Evolutionary conservation across 257 asterid species (phyloP).

Genomic region (Solanum rostratum): DNA sequence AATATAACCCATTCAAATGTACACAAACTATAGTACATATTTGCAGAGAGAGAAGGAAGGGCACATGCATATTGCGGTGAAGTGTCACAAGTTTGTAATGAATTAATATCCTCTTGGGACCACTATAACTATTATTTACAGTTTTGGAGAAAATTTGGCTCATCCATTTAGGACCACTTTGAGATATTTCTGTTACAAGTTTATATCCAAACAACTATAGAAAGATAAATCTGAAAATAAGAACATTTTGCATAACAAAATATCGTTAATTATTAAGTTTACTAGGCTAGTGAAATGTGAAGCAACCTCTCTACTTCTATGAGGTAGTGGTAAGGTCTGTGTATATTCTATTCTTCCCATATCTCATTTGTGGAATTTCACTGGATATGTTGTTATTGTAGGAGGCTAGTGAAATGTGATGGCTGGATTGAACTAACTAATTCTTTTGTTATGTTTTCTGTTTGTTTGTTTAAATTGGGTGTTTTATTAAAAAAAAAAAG

Average conservation of each 20-base stretch:
- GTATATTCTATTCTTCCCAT: too few relatives aligned
- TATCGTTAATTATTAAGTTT: not conserved
- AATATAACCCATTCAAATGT: too few relatives aligned
- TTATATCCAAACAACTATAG: not conserved
- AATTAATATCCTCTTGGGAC: not conserved
- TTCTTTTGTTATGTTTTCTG: not conserved
- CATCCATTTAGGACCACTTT: not conserved
- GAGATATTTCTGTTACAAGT: not conserved
- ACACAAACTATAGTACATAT: too few relatives aligned
- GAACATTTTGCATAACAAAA: not conserved
- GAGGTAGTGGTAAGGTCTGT: too few relatives aligned
- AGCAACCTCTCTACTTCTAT: too few relatives aligned
- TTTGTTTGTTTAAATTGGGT: not conserved
- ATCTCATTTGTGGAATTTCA: too few relatives aligned
- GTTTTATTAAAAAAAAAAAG: not conserved
- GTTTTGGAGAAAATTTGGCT: not conserved
- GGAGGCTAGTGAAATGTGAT: too few relatives aligned
- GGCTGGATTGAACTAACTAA: not conserved
- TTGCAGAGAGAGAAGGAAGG: not conserved
- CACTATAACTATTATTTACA: not conserved
- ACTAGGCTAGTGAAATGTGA: not conserved
- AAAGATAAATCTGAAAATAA: not conserved
- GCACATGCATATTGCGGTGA: constrained; percentile 1
- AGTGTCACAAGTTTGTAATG: constrained; percentile 1
- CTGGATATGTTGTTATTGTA: too few relatives aligned